Conservation (phyloP, 805 yeast genomes). For the Lachancea sp. region DNA sequence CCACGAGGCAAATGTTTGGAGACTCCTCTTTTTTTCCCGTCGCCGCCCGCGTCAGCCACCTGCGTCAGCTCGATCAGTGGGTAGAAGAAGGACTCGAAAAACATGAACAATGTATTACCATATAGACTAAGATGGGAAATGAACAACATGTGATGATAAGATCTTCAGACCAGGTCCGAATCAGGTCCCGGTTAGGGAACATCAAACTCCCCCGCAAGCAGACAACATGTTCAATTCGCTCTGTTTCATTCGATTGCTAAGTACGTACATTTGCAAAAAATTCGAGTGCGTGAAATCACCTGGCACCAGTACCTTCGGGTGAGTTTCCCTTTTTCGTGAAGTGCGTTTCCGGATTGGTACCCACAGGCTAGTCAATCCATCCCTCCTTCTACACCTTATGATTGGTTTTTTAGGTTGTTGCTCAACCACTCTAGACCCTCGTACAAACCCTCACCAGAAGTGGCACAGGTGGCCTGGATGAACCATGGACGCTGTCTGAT, state of each 20-base stretch:
- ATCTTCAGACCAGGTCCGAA: no score
- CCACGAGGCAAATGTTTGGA: no score
- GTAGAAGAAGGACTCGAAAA: no score
- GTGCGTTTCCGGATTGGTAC: neutral
- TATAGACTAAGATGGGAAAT: no score
- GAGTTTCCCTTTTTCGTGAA: neutral
- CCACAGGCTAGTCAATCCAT: neutral
- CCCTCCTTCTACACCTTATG: slow-evolving; percentile 21
- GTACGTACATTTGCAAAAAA: neutral
- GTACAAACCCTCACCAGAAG: slow-evolving; percentile 97
- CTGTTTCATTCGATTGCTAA: slow-evolving; percentile 1
- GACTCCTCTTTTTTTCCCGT: no score
- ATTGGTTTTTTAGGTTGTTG: slow-evolving; percentile 74
- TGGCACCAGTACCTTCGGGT: slow-evolving; percentile 3
- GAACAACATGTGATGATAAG: no score
- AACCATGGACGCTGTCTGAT: slow-evolving; percentile 99
- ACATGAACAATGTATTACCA: no score
- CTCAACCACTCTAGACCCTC: slow-evolving; percentile 98
- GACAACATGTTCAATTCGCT: no score
- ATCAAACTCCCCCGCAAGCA: no score
- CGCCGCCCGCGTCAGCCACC: no score
- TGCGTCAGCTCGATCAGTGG: no score
- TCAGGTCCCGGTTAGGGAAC: no score
- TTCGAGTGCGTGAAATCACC: neutral
- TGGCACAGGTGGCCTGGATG: slow-evolving; percentile 98